Percentiles rank a stretch among this genome's conserved stretches.
These are phyloP conservation scores for Leccinum subrobustum DNA, from an alignment of 1,284 basidiomycete genomes.

Conservation along the genomic window DNA sequence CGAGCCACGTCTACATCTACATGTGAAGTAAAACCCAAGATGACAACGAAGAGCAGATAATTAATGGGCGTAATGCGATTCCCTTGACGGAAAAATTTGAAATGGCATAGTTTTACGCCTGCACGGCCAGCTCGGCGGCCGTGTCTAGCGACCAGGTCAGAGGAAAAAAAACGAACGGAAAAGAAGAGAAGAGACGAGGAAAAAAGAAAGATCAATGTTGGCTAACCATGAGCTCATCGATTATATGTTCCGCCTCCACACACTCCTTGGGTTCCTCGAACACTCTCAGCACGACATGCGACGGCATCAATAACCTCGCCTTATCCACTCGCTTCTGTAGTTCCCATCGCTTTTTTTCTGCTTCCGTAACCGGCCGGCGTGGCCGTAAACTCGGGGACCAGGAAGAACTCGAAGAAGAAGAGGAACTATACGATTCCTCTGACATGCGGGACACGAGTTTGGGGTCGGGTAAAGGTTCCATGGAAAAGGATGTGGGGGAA, in stretches of 20 bases:
- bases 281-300: constrained; percentile 54
- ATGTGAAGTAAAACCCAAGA: background rate
- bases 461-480: constrained; percentile 10
- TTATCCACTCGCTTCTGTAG: constrained; percentile 61
- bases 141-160: background rate
- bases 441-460: constrained; percentile 14
- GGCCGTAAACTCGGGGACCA: constrained; percentile 16
- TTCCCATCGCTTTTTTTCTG: constrained; percentile 52
- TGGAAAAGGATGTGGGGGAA: constrained; percentile 27
- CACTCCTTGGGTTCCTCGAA: constrained; percentile 69
- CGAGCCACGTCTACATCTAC: background rate
- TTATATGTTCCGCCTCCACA: constrained; percentile 49
- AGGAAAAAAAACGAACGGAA: background rate
- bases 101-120: background rate
- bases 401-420: constrained; percentile 23
- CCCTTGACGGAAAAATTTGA: background rate
- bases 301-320: constrained; percentile 55
- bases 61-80: background rate
- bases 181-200: background rate
- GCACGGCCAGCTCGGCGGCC: background rate
- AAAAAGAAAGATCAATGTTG: background rate
- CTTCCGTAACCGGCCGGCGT: constrained; percentile 38
- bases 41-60: background rate
- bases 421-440: constrained; percentile 23
- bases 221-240: constrained; percentile 19